Percentiles rank a stretch among this genome's conserved stretches.
Evolutionary conservation across 2,329 filamentous ascomycete species (phyloP).

Genomic region (Fusarium staphyleae): DNA sequence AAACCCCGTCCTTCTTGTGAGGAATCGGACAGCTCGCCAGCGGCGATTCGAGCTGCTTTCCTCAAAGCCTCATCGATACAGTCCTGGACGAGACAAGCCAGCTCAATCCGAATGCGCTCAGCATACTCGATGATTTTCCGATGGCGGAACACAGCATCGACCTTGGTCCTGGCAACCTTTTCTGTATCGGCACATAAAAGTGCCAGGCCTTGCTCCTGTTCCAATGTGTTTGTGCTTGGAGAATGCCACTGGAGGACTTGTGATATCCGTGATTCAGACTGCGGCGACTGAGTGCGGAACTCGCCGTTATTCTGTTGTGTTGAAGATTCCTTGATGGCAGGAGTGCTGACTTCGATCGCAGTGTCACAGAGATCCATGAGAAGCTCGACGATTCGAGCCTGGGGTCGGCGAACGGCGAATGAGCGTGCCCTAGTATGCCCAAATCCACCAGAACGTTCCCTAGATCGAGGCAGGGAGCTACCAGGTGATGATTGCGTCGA

Average conservation of each 20-base stretch:
- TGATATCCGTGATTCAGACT: conserved; percentile 92
- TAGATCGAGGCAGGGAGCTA: conserved; percentile 73
- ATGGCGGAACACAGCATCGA: conserved; percentile 91
- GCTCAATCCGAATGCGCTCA: conserved; percentile 93
- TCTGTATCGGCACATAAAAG: conserved; percentile 91
- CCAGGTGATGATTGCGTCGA: conserved; percentile 76
- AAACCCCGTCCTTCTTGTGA: conserved; percentile 65
- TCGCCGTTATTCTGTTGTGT: conserved; percentile 71
- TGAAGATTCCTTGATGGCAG: conserved; percentile 85
- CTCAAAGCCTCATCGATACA: conserved; percentile 92
- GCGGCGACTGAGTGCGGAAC: conserved; percentile 90
- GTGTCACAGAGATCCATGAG: conserved; percentile 96
- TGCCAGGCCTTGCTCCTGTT: conserved; percentile 90
- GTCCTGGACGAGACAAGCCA: conserved; percentile 90
- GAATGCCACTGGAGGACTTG: conserved; percentile 98
- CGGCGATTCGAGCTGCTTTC: conserved; percentile 87
- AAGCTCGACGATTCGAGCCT: conserved; percentile 92
- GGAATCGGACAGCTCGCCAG: conserved; percentile 84
- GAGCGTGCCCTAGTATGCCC: conserved; percentile 84
- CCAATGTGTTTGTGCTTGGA: conserved; percentile 86
- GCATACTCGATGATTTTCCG: conserved; percentile 94
- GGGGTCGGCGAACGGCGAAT: conserved; percentile 88
- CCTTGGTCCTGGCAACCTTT: conserved; percentile 82
- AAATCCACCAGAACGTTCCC: conserved; percentile 76
- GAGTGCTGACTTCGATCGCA: conserved; percentile 91